Base-by-base conservation (phyloP, 352 stramenopile genomes). In the Peronospora belbahrii region DNA sequence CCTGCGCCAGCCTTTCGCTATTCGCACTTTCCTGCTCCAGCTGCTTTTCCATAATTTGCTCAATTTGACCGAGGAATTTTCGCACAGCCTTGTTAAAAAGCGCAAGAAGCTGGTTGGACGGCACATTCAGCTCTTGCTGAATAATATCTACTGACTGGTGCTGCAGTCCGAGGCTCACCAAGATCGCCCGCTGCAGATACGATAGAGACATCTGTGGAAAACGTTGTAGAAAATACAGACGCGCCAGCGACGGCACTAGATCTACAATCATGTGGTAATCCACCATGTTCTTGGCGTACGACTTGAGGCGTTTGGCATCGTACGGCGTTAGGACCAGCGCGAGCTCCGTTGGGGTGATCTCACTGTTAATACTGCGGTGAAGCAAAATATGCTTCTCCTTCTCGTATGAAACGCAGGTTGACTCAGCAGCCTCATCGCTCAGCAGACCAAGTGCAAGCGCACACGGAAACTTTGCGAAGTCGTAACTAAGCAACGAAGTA, bases 251-350 rank as follows among this genome's bases (percentile, higher is more conserved):
- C 25, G 96, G 95, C 30, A 99, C 60, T 19, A 99, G 69, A 67
- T 99, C 97, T 14, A 97, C 92, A 41, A 99, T 96, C 57, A 99
- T 92, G 76, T 99, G 97, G 72, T 99, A 98, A 72, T 99, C 97
- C 47, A 97, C 97, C 42, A 99, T 77, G 65, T 99, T 99, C 55
- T 97, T 91, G 27, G 94, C 80, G 69, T 99, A 99, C 6, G 96
- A 86, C 56, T 98, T 95, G 36, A 99, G 82, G 13, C 96, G 90
- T 66, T 98, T 97, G 20, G 98, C 70, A 69, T 99, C 96, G 74
- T 99, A 97, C 14, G 87, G 81, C n/a, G 92, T 98, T 35, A 98
- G 65, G 38, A 96, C 70, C 65, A 97, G 96, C 18, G 78, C 74
- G 14, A 98, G 67, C 60, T 98, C 95, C 1, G 65, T 58, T 28